Evolutionary conservation across 2,329 filamentous ascomycete genomes (phyloP), one percentile per base, ranked within the genome.

Genomic region (Colletotrichum orchidophilum): DNA sequence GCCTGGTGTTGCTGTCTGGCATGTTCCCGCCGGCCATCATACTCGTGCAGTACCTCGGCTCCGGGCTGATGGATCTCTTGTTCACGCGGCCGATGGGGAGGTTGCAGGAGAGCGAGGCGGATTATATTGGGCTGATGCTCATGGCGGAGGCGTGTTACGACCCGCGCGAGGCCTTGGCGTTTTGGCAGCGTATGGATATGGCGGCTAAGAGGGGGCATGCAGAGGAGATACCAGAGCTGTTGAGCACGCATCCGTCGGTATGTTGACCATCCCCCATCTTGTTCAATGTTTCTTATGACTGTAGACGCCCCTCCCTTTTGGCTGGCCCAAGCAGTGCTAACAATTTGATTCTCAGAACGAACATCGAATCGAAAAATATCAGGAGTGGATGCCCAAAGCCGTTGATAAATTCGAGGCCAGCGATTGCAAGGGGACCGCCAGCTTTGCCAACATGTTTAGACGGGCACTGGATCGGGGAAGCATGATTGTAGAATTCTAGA

Each of bases 71-170:
- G 31, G 87, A 93, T 61, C 78, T 93, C 18, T 86, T 91, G n/a
- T 90, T 94, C 77, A 85, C 85, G 59, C 83, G 88, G 71, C 93
- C 93, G 1, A 93, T 93, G 79, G 90, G 88, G 57, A 85, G 93
- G 59, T 87, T 87, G 77, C 93, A 95, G 81, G 93, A 93, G 84
- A 89, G 86, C 59, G 93, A 96, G 82, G 93, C 93, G 0, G 93
- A 96, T 77, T 94, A 93, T 76, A 94, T 95, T 58, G 93, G 93
- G 0, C 80, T 95, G 39, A 90, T 95, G 87, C 93, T 95, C 87
- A 95, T 95, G 92, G 90, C 93, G 0, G 89, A 94, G 81, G 92
- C 91, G 29, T 95, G 93, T 81, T 95, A 93, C 78, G 86, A 94
- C 72, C 93, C 93, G 1, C 81, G 86, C 13, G 88, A 90, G 71